A percentile compares a stretch with the other conserved stretches of the same genome.
Conservation (phyloP, 257 asterid genomes). For the Penstemon eatonii region DNA sequence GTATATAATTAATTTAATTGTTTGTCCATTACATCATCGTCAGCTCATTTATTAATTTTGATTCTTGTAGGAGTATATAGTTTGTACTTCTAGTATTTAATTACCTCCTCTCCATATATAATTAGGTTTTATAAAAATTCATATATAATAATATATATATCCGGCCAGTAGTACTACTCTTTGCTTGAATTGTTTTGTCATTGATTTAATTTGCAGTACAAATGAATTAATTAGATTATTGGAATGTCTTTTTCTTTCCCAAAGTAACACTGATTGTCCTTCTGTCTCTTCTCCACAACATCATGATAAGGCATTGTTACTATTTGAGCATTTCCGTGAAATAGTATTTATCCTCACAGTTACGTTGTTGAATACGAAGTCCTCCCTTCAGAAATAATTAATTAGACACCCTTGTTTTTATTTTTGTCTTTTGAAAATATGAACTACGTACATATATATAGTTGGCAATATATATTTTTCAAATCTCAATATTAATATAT, state of each 20-base stretch:
- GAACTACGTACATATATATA: too few relatives aligned
- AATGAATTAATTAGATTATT: slow-evolving; percentile 14
- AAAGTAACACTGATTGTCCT: slow-evolving; percentile 28
- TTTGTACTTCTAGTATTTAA: not conserved
- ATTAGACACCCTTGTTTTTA: too few relatives aligned
- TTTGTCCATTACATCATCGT: slow-evolving; percentile 10
- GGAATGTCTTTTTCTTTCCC: slow-evolving; percentile 32
- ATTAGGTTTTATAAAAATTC: not conserved
- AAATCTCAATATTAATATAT: too few relatives aligned
- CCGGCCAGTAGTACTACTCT: not conserved
- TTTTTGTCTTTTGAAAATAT: too few relatives aligned
- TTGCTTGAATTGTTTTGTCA: slow-evolving; percentile 3
- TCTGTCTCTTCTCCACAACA: slow-evolving; percentile 35
- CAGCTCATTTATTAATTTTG: not conserved
- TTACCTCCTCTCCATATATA: too few relatives aligned
- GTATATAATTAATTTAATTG: not conserved
- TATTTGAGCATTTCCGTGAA: slow-evolving; percentile 23
- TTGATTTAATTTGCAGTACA: slow-evolving; percentile 30
- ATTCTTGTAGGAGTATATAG: too few relatives aligned
- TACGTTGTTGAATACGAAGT: not conserved
- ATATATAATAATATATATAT: not conserved
- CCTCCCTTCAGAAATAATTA: too few relatives aligned
- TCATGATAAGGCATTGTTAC: slow-evolving; percentile 31
- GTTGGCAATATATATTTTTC: too few relatives aligned
- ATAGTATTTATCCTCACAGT: not conserved